These are phyloP conservation scores for Coniochaeta pulveracea DNA, from an alignment of 2,329 filamentous ascomycete species.

Conservation along the genomic window DNA sequence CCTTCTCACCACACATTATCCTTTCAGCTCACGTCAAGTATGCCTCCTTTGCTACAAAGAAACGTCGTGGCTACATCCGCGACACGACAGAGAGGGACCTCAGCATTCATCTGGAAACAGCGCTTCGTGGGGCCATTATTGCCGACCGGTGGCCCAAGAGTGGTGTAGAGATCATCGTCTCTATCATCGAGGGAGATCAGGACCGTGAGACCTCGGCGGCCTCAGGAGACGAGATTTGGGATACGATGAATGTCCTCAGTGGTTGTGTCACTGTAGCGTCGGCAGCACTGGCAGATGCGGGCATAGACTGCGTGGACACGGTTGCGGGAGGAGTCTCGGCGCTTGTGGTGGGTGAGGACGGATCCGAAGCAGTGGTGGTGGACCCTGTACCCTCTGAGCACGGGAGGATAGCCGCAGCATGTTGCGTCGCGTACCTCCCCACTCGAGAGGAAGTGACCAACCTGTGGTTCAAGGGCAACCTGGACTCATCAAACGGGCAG, in stretches of 20 bases:
- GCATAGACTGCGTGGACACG: constrained; percentile 89
- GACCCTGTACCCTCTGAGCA: constrained; percentile 81
- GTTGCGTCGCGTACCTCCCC: constrained; percentile 83
- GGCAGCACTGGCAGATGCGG: constrained; percentile 85
- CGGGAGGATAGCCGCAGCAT: constrained; percentile 64
- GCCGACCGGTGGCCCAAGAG: constrained; percentile 98
- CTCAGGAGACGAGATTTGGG: constrained; percentile 58
- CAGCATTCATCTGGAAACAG: constrained; percentile 82
- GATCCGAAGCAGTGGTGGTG: constrained; percentile 44
- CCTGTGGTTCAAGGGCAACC: constrained; percentile 76
- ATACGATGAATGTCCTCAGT: constrained; percentile 81
- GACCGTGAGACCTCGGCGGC: constrained; percentile 43
- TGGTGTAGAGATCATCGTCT: constrained; percentile 88
- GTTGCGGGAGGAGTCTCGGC: constrained; percentile 85
- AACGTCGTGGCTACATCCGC: constrained; percentile 73
- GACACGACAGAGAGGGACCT: constrained; percentile 82
- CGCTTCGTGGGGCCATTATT: constrained; percentile 79
- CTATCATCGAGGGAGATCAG: constrained; percentile 87
- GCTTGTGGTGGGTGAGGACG: constrained; percentile 39
- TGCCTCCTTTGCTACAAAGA: constrained; percentile 80
- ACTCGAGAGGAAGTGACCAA: constrained; percentile 85
- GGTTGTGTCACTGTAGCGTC: constrained; percentile 91
- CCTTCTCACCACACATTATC: constrained; percentile 86
- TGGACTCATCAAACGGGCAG: constrained; percentile 30
- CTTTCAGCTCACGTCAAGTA: constrained; percentile 93